phyloP scores from a whole-genome alignment of 495 filamentous ascomycete species.

The Articulospora tetracladia region DNA sequence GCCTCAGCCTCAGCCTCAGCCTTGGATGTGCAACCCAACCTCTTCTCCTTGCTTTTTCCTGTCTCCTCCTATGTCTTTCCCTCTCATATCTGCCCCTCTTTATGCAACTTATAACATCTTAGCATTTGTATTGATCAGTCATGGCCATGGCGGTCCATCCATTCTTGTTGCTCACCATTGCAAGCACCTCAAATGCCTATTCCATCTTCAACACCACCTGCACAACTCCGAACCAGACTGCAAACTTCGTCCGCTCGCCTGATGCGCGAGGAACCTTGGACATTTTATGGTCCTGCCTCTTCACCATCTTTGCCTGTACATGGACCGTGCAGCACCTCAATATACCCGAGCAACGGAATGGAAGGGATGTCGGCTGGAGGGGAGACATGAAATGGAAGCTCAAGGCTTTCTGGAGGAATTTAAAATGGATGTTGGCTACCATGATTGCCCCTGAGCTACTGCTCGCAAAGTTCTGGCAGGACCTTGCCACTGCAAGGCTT shows the following conservation, averaged over 20 bases:
- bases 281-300: constrained; percentile 22
- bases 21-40: no score
- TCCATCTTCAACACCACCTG: not conserved
- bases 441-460: constrained; percentile 27
- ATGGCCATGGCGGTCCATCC: no score
- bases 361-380: not conserved
- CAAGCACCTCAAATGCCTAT: not conserved
- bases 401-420: not conserved
- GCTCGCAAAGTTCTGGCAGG: constrained; percentile 8
- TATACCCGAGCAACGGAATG: constrained; percentile 11
- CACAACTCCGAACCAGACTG: not conserved
- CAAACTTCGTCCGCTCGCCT: constrained; percentile 3
- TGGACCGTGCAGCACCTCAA: constrained; percentile 32
- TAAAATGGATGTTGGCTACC: constrained; percentile 23
- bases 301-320: constrained; percentile 29
- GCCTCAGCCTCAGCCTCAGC: no score
- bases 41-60: no score
- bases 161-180: not conserved
- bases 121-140: no score
- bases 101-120: no score
- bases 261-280: constrained; percentile 7
- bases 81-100: no score
- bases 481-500: constrained; percentile 11
- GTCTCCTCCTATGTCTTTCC: no score
- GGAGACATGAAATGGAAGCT: constrained; percentile 18